These are phyloP conservation scores for Schizothecium vesticola DNA, from an alignment of 495 filamentous ascomycete species.

Conservation along the genomic window DNA sequence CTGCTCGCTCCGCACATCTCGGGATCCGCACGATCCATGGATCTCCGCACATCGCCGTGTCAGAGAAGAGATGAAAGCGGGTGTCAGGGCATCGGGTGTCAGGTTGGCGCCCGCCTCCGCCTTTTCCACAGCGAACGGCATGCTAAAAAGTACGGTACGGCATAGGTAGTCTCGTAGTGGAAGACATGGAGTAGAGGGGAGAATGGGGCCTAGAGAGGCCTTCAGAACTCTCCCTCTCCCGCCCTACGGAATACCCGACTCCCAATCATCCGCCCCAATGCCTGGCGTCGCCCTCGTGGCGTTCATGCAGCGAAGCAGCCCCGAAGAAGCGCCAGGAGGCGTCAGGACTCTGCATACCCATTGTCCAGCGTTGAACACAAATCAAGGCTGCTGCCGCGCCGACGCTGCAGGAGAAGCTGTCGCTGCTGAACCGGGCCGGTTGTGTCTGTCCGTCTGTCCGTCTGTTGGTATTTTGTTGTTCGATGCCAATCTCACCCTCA, in stretches of 20 bases:
- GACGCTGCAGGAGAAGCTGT: neutral
- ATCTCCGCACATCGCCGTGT: neutral
- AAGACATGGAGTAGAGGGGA: neutral
- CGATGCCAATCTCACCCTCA: neutral
- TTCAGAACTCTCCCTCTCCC: neutral
- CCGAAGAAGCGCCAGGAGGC: neutral
- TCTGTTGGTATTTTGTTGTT: neutral
- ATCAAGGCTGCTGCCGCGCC: neutral
- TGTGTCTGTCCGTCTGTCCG: neutral
- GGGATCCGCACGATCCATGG: slow-evolving; percentile 8
- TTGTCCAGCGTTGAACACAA: neutral
- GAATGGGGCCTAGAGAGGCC: too few species aligned
- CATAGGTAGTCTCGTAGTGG: neutral
- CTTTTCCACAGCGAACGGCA: neutral
- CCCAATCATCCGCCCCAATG: neutral
- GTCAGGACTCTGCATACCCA: neutral
- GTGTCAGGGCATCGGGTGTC: neutral
- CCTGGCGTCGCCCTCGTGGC: neutral
- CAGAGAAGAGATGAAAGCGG: slow-evolving; percentile 7
- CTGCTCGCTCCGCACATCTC: slow-evolving; percentile 13
- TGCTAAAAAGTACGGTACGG: neutral
- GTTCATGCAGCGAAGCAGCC: neutral
- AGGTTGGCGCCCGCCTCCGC: slow-evolving; percentile 1
- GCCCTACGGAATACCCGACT: neutral
- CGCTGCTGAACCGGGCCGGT: neutral